Evolutionary conservation across 2,329 filamentous ascomycete species (phyloP), one percentile per base, ranked within the genome.

Genomic region (Xylaria sp.): DNA sequence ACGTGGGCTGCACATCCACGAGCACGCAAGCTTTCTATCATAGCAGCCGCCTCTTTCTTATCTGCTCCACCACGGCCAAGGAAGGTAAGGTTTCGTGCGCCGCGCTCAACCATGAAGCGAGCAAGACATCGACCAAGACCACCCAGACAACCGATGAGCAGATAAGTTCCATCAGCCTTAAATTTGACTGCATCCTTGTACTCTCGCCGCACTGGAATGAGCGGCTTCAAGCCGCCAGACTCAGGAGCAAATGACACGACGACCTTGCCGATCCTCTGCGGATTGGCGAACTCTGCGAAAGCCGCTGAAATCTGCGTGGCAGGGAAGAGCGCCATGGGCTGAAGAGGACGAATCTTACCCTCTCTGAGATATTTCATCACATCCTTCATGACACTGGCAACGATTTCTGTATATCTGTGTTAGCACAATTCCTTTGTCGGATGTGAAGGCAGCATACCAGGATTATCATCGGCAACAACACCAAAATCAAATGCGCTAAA

Each of bases 101-200:
- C 79, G 8, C 73, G 73, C 10, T 73, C 65, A 55, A 78, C 69
- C 77, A 81, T 79, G 75, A 77, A 79, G 6, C 66, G 70, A 0
- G 74, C 72, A n/a, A 81, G 67, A 55, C 77, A 78, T 28, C 77
- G 72, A 3, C 79, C 79, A 4, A 81, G 67, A 10, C 78, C 78
- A 28, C 79, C 79, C 10, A 75, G 68, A 41, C 71, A 73, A 25
- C 74, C 72, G 2, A 74, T 72, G 5, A 75, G 67, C 2, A 75
- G 60, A 56, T 75, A 75, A 1, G 62, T 74, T 46, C 65, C 66
- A 15, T 74, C 66, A 3, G 71, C 61, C 67, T 66, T 41, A 72
- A 75, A 65, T 55, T 15, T 62, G 9, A 68, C 13, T 15, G 66
- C 62, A 25, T 52, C 66, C 56, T 68, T 66, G 25, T 58, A 23